phyloP scores from a whole-genome alignment of 176 grass and related monocot genomes.

The Thinopyrum elongatum region DNA sequence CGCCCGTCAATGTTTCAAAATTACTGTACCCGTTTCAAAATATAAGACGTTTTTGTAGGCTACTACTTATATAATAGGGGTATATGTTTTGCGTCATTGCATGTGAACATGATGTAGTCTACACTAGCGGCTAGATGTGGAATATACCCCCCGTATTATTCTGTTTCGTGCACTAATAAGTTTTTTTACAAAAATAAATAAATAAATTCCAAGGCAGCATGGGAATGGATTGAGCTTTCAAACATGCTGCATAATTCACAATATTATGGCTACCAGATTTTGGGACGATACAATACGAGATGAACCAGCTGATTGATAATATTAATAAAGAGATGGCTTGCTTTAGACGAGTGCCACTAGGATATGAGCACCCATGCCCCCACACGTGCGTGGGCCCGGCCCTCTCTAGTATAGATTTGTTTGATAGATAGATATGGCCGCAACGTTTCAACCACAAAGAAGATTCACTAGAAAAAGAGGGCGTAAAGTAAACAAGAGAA shows the following conservation, averaged over 20 bases:
- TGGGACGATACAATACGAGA: no score
- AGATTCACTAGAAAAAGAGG: neutral
- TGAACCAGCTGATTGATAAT: no score
- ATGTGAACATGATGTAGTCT: no score
- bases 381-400: neutral
- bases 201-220: neutral
- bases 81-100: no score
- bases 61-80: no score
- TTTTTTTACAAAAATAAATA: neutral
- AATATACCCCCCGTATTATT: neutral
- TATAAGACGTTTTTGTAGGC: no score
- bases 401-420: neutral
- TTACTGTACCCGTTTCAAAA: no score
- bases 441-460: conserved; percentile 12
- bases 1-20: no score
- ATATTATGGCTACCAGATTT: no score
- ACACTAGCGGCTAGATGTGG: no score
- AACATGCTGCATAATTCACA: neutral
- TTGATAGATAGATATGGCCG: conserved; percentile 8
- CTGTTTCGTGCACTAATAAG: no score
- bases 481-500: neutral
- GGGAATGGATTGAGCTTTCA: neutral
- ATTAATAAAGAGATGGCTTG: no score
- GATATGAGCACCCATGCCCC: neutral
- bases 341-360: neutral